Percentiles rank a stretch among this genome's conserved stretches.
Conservation (phyloP, 2,329 filamentous ascomycete species). For the Tympanopsis confertula region DNA sequence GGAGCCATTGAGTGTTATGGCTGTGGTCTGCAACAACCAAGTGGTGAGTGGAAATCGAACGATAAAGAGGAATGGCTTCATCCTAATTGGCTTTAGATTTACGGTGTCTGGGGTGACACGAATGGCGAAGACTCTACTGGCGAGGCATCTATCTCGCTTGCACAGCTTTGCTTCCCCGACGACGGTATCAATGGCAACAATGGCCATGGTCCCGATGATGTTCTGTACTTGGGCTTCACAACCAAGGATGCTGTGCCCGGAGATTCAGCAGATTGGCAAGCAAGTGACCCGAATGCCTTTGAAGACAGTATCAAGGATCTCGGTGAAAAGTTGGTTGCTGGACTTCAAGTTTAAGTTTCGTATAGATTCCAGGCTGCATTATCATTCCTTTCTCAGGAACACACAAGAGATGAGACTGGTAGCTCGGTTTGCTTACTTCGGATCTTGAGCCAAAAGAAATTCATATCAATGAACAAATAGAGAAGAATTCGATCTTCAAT, state of each 20-base stretch:
- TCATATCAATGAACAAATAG: too few species aligned
- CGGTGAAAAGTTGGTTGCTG: constrained; percentile 37
- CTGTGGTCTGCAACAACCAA: constrained; percentile 37
- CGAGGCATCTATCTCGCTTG: constrained; percentile 45
- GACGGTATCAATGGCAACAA: constrained; percentile 35
- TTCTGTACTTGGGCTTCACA: constrained; percentile 50
- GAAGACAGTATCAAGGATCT: constrained; percentile 36
- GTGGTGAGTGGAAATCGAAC: too few species aligned
- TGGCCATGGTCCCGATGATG: constrained; percentile 44
- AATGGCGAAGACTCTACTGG: constrained; percentile 42
- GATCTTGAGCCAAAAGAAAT: too few species aligned
- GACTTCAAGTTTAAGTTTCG: too few species aligned
- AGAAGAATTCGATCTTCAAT: too few species aligned
- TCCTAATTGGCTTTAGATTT: too few species aligned
- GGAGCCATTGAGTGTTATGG: constrained; percentile 39
- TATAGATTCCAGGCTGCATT: too few species aligned
- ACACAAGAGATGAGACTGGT: too few species aligned
- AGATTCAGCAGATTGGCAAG: constrained; percentile 42
- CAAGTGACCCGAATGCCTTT: constrained; percentile 33
- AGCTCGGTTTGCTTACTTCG: too few species aligned
- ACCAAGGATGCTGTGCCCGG: constrained; percentile 41
- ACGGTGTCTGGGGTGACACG: constrained; percentile 50
- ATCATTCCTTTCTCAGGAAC: too few species aligned
- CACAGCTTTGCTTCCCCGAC: constrained; percentile 44
- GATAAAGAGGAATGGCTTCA: too few species aligned